These are phyloP conservation scores for Ascoidea rubescens DNA, from an alignment of 805 yeast genomes.

Conservation along the genomic window DNA sequence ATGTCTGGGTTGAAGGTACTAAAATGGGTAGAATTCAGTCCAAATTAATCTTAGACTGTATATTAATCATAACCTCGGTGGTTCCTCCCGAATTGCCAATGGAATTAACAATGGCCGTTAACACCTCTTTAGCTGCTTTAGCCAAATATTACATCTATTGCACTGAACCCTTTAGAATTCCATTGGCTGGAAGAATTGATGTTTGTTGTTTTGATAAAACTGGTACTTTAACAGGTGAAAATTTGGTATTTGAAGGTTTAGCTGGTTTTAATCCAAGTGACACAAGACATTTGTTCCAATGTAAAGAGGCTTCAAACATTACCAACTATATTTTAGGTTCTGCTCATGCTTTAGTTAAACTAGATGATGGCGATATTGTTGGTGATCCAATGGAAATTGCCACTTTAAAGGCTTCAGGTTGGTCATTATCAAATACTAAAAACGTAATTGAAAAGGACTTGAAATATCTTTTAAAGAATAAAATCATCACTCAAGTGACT, in stretches of 20 bases:
- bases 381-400: slow-evolving; percentile 99
- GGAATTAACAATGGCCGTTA: slow-evolving; percentile 98
- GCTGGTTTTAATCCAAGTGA: slow-evolving; percentile 59
- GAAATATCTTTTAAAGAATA: slow-evolving; percentile 13
- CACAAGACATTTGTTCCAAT: slow-evolving; percentile 37
- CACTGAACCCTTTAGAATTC: slow-evolving; percentile 97
- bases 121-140: slow-evolving; percentile 76
- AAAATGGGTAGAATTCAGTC: slow-evolving; percentile 91
- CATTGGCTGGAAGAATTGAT: slow-evolving; percentile 94
- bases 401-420: slow-evolving; percentile 74
- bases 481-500: slow-evolving; percentile 6
- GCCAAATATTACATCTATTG: slow-evolving; percentile 84
- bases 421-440: slow-evolving; percentile 61
- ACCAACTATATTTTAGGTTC: slow-evolving; percentile 75
- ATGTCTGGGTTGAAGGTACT: slow-evolving; percentile 97
- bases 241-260: slow-evolving; percentile 87
- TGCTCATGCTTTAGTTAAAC: slow-evolving; percentile 87
- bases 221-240: slow-evolving; percentile 96
- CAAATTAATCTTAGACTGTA: slow-evolving; percentile 88
- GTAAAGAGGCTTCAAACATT: slow-evolving; percentile 51
- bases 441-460: slow-evolving; percentile 46
- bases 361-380: slow-evolving; percentile 94
- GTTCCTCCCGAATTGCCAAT: slow-evolving; percentile 98
- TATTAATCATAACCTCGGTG: slow-evolving; percentile 89
- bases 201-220: slow-evolving; percentile 98